phyloP scores from a whole-genome alignment of 1,139 yeast genomes.

The Hyphopichia fennica region DNA sequence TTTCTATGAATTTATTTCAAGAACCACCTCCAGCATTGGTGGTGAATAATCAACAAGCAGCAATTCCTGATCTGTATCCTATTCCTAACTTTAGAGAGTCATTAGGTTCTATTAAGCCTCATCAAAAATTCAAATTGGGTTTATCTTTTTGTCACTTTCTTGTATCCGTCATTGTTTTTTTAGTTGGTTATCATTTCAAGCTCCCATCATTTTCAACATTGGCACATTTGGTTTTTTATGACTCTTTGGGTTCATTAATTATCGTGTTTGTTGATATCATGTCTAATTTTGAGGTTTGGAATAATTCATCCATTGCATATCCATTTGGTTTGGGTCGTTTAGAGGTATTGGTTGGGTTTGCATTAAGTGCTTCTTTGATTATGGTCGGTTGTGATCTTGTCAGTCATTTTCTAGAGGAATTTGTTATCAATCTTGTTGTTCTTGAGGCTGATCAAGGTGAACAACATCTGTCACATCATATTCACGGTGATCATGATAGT shows the following conservation, averaged over 20 bases:
- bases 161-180: slow-evolving; percentile 56
- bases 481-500: slow-evolving; percentile 44
- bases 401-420: slow-evolving; percentile 81
- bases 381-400: slow-evolving; percentile 90
- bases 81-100: slow-evolving; percentile 74
- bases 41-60: slow-evolving; percentile 52
- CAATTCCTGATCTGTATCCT: slow-evolving; percentile 77
- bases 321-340: slow-evolving; percentile 92
- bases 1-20: slow-evolving; percentile 91
- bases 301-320: slow-evolving; percentile 72
- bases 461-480: slow-evolving; percentile 49
- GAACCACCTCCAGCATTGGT: slow-evolving; percentile 67
- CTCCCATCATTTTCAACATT: slow-evolving; percentile 71
- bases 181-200: slow-evolving; percentile 57
- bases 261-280: slow-evolving; percentile 74
- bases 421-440: slow-evolving; percentile 50
- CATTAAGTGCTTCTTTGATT: slow-evolving; percentile 75
- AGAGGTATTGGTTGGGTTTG: slow-evolving; percentile 87
- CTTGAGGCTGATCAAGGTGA: slow-evolving; percentile 30
- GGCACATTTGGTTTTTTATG: slow-evolving; percentile 86
- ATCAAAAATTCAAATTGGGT: slow-evolving; percentile 56
- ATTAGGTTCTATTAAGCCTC: slow-evolving; percentile 48
- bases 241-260: slow-evolving; percentile 74
- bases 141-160: slow-evolving; percentile 71
- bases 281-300: slow-evolving; percentile 92